Evolutionary conservation across 139 green algal species (phyloP), one percentile per base, ranked within the genome.

Genomic region (Chlorella sp.): DNA sequence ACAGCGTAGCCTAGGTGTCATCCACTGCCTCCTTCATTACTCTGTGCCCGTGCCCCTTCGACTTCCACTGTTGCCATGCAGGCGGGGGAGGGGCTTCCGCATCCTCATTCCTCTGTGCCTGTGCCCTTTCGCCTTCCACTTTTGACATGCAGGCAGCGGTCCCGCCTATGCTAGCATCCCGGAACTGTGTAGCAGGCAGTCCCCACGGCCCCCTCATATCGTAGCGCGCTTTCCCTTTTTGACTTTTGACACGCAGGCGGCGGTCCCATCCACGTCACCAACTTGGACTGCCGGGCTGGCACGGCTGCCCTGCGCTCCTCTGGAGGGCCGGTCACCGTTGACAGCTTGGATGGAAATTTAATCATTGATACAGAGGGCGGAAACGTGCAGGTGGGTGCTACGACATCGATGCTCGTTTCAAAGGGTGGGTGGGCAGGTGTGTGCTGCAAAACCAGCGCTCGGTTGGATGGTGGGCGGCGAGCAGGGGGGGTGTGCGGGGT

Each of bases 301-400:
- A 22, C 30, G 22, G 85, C 85, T 0, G n/a, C 42, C 11, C 85
- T 89, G 69, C 48, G 48, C n/a, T 71, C 71, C 30, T 61, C 34
- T 21, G 85, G 85, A 22, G 85, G 85, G 9, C 11, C 18, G 18
- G 71, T 89, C 7, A 15, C 14, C 1, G 53, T 89, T 21, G 85
- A 71, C 71, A 83, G 71, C 85, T 30, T 89, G 85, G 85, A 89
- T 19, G 85, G 85, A 32, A 83, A 73, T n/a, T 34, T 69, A 3
- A n/a, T 9, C 0, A 36, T 89, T 2, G 48, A 82, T 1, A 61
- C 42, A 12, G 71, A 24, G 12, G 85, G 85, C 42, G 85, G 85
- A 19, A 19, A 57, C 4, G 85, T 89, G 71, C 42, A 53, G 85
- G 71, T 81, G 36, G 34, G 75, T 81, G 73, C n/a, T n/a, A n/a